Base-by-base conservation (phyloP, 179 eudicot species). In the Kewa caespitosa region DNA sequence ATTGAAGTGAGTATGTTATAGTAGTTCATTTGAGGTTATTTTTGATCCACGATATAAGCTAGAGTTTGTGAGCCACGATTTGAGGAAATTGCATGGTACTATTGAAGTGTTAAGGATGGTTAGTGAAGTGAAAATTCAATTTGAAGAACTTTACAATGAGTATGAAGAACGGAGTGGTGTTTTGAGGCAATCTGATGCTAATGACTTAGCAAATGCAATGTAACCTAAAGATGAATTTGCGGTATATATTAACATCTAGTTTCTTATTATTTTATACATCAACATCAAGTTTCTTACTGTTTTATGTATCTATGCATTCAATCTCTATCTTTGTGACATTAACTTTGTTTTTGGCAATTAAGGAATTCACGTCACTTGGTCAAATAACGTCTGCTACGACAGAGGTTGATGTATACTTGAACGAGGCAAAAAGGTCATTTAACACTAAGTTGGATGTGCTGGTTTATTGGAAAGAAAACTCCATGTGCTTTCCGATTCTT, bases 1-100 rank as follows among this genome's bases (percentile, higher is more conserved):
- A 72, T 38, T 72, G 75, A 52, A 61, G 48, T 38, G 75, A 72
- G 15, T 57, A 72, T 72, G 66, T 18, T 31, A 43, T 43, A 22
- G 50, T 43, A 43, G 18, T 43, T 43, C 50, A 43, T 43, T 43
- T 43, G 50, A 22, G 12, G 50, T 43, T 43, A 4, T 43, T 2
- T 43, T 43, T 43, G 50, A 43, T 43, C 59, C 59, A 9, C 13
- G 59, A 52, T 52, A 52, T 52, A 52, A 52, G 59, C n/a, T 13
- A 8, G 27, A 52, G 27, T 52, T 18, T 52, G 27, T 52, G 59
- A 52, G 18, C 27, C n/a, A 9, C n/a, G n/a, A n/a, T 52, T 52
- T 52, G 3, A 52, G 18, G 9, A 52, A 20, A 22, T 2, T 52
- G 2, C 59, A 52, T 52, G 59, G 59, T 52, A 27, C 20, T 22